Conservation (phyloP, 345 rosid species). For the Adansonia digitata region DNA sequence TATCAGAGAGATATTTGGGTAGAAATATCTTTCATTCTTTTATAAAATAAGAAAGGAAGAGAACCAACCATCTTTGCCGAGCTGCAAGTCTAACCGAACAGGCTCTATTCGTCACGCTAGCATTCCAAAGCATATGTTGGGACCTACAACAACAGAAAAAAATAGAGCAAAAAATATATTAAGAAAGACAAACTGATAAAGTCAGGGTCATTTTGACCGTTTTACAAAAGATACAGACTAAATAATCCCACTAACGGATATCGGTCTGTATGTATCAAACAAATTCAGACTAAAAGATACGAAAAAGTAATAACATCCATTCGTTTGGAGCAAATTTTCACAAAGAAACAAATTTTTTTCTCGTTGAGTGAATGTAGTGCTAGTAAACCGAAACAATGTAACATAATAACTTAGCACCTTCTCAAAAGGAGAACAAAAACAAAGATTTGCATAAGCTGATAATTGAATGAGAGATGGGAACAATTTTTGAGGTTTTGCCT, state of each 20-base stretch:
- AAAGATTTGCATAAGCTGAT: background rate
- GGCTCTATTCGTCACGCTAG: conserved; percentile 19
- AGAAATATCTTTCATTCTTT: background rate
- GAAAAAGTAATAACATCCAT: background rate
- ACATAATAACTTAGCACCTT: background rate
- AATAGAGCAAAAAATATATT: conserved; percentile 1
- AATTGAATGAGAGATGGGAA: background rate
- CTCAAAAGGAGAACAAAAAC: background rate
- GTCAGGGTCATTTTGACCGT: background rate
- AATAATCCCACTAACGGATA: background rate
- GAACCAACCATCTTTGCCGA: conserved; percentile 12
- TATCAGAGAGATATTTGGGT: background rate
- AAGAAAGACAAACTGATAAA: background rate
- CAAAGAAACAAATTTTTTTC: background rate
- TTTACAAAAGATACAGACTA: background rate
- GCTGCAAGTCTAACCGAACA: background rate
- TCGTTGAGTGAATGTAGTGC: background rate
- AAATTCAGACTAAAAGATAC: background rate
- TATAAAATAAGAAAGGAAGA: background rate
- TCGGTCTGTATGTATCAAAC: background rate
- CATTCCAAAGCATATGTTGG: conserved; percentile 44
- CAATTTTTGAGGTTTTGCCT: background rate
- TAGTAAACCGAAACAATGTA: background rate
- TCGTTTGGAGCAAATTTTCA: background rate
- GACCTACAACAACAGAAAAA: conserved; percentile 26